These are phyloP conservation scores for Lipomyces anomalus DNA, from an alignment of 805 yeast genomes.

Conservation along the genomic window DNA sequence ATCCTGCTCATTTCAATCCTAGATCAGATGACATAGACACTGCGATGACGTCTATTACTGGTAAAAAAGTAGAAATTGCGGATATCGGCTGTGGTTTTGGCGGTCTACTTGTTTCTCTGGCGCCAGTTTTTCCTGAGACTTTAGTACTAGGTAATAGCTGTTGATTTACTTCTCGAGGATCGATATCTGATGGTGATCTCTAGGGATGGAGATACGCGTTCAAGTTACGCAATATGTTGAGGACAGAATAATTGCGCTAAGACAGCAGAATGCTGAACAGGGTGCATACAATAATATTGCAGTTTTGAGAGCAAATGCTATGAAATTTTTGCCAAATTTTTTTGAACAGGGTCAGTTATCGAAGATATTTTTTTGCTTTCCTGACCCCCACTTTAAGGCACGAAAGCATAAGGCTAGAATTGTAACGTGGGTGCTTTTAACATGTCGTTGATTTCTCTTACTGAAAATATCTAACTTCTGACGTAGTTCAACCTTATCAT, in stretches of 20 bases:
- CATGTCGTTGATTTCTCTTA: neutral
- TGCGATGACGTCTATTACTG: conserved; percentile 14
- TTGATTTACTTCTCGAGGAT: neutral
- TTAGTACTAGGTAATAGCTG: conserved; percentile 58
- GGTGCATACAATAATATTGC: conserved; percentile 72
- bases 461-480: neutral
- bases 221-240: conserved; percentile 97
- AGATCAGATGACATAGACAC: conserved; percentile 33
- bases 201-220: conserved; percentile 84
- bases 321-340: conserved; percentile 95
- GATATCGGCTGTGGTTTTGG: conserved; percentile 99
- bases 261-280: conserved; percentile 46
- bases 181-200: neutral
- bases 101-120: conserved; percentile 74
- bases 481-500: conserved; percentile 53
- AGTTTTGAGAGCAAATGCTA: conserved; percentile 90
- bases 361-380: conserved; percentile 96
- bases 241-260: conserved; percentile 85
- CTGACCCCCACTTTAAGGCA: conserved; percentile 98
- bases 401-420: conserved; percentile 97
- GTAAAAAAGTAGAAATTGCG: conserved; percentile 71
- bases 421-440: conserved; percentile 50
- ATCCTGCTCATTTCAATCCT: conserved; percentile 48
- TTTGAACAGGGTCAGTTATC: conserved; percentile 52
- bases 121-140: conserved; percentile 67